A percentile compares a stretch with the other conserved stretches of the same genome.
Evolutionary conservation across 176 grass and related monocot genomes (phyloP).

Genomic region (Raddia guianensis): DNA sequence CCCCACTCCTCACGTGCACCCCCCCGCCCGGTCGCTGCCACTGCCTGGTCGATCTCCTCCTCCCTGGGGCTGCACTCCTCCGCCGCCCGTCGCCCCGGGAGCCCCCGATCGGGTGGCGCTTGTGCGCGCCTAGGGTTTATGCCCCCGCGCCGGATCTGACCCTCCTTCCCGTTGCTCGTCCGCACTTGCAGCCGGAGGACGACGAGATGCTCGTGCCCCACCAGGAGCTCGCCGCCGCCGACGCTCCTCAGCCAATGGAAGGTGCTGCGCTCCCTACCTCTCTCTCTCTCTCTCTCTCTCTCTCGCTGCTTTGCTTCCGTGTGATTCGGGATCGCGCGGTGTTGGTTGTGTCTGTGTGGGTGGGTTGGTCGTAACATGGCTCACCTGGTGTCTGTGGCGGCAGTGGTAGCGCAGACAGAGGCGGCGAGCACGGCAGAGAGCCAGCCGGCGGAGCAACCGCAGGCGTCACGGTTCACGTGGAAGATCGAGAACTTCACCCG

Average conservation of each 20-base stretch:
- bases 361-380: constrained; percentile 31
- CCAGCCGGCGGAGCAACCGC: constrained; percentile 77
- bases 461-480: constrained; percentile 76
- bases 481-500: constrained; percentile 77
- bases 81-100: neutral
- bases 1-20: neutral
- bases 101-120: constrained; percentile 7
- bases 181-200: constrained; percentile 60
- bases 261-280: constrained; percentile 46
- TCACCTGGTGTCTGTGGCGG: constrained; percentile 23
- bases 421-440: constrained; percentile 66
- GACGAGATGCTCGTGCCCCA: constrained; percentile 85
- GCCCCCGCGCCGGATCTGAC: constrained; percentile 57
- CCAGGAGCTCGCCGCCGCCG: constrained; percentile 61
- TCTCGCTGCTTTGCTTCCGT: constrained; percentile 31
- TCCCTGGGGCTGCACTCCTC: neutral
- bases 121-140: constrained; percentile 39
- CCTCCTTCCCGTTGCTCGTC: neutral
- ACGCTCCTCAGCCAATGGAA: constrained; percentile 86
- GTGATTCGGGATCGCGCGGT: constrained; percentile 32
- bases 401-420: constrained; percentile 69
- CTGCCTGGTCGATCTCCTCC: constrained; percentile 19
- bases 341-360: constrained; percentile 4
- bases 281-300: too few relatives aligned
- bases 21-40: neutral